Evolutionary conservation across 1,284 basidiomycete species (phyloP).

Genomic region (Irpex sp.): DNA sequence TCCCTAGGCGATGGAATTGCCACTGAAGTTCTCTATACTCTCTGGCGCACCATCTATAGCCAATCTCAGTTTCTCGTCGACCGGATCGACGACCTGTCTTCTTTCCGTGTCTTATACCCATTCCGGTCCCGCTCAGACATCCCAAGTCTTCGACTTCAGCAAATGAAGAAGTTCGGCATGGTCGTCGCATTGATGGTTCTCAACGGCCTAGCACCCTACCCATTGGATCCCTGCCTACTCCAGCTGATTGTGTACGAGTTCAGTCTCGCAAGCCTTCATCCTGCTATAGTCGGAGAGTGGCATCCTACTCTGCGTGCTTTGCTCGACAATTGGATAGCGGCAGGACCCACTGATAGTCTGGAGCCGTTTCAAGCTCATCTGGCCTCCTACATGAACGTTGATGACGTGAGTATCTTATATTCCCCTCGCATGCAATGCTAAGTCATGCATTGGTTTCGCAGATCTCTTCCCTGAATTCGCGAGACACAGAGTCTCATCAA

Average conservation of each 20-base stretch:
- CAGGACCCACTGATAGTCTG: not conserved
- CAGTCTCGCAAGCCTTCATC: not conserved
- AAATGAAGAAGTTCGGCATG: not conserved
- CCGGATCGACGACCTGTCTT: not conserved
- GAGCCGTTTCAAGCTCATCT: not conserved
- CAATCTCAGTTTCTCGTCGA: not conserved
- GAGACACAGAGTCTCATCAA: not conserved
- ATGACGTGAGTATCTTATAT: not conserved
- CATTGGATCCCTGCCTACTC: not conserved
- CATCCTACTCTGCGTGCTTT: not conserved
- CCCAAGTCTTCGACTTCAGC: not conserved
- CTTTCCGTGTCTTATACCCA: not conserved
- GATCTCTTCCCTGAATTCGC: not conserved
- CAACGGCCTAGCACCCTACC: not conserved
- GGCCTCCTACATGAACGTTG: not conserved
- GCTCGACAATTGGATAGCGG: not conserved
- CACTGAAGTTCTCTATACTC: not conserved
- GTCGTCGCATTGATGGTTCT: not conserved
- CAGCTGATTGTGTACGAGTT: not conserved
- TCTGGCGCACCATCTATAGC: not conserved
- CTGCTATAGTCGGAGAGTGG: not conserved
- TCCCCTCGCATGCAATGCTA: not conserved
- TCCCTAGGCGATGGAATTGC: not conserved
- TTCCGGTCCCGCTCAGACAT: not conserved
- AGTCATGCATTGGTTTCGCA: not conserved